Percentiles rank a stretch among this genome's conserved stretches.
Conservation (phyloP, 495 filamentous ascomycete species). For the Xylaria sp. region DNA sequence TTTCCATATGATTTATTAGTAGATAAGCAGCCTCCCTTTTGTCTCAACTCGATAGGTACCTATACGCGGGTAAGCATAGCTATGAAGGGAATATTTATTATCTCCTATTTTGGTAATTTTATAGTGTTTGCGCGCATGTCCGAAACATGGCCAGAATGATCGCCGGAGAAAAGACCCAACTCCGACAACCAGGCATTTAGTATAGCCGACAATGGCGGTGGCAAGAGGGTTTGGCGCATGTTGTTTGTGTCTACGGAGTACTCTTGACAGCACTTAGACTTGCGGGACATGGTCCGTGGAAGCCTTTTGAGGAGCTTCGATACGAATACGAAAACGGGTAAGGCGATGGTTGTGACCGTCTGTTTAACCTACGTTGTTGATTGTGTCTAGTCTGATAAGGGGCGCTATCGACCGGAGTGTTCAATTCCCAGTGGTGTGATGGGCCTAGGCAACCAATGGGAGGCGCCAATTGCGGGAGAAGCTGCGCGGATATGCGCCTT, state of each 20-base stretch:
- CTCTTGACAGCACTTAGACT: neutral
- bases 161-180: neutral
- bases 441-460: constrained; percentile 16
- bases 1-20: neutral
- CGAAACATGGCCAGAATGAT: neutral
- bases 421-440: constrained; percentile 25
- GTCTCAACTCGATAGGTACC: neutral
- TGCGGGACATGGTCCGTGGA: neutral
- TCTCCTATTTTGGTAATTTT: neutral
- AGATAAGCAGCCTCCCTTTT: neutral
- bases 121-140: neutral
- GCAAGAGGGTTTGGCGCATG: neutral
- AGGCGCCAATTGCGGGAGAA: neutral
- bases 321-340: constrained; percentile 31
- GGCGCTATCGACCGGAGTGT: constrained; percentile 6
- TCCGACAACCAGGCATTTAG: neutral
- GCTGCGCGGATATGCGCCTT: neutral
- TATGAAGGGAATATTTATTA: too few relatives aligned
- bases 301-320: neutral
- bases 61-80: too few relatives aligned
- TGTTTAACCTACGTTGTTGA: constrained; percentile 5
- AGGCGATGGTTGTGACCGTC: constrained; percentile 14
- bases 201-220: constrained; percentile 8
- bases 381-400: constrained; percentile 11
- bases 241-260: neutral